Conservation (phyloP, 768 basidiomycete genomes). For the Terana coerulea region DNA sequence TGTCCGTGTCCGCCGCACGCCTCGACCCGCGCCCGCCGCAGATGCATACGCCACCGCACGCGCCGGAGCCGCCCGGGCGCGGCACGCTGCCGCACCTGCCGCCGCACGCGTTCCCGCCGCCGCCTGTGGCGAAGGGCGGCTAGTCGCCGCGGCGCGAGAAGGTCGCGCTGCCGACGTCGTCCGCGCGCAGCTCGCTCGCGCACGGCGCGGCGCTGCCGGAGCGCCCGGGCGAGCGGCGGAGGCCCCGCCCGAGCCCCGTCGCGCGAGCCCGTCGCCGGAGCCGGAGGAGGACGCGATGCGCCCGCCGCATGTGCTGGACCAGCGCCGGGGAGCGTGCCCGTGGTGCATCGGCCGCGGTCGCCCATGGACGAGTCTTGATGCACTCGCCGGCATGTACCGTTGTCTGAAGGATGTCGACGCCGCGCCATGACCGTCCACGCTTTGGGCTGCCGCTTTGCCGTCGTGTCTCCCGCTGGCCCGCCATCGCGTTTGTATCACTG, state of each 20-base stretch:
- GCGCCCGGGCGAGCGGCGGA: conserved; percentile 15
- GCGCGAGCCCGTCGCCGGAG: conserved; percentile 8
- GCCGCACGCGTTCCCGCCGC: conserved; percentile 4
- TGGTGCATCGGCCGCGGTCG: background rate
- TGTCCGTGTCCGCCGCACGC: conserved; percentile 47
- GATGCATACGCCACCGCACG: no score
- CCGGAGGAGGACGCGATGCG: conserved; percentile 9
- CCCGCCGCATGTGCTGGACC: background rate
- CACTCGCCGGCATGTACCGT: background rate
- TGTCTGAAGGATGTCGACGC: no score
- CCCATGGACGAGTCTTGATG: conserved; percentile 9
- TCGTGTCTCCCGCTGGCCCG: background rate
- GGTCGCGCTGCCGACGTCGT: conserved; percentile 10
- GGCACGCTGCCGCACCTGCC: conserved; percentile 3
- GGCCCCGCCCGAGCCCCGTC: conserved; percentile 8
- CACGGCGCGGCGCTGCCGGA: conserved; percentile 6
- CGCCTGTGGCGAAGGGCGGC: conserved; percentile 8
- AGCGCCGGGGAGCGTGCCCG: conserved; percentile 11
- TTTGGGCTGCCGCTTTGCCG: no score
- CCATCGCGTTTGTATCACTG: background rate
- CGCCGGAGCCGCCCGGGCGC: conserved; percentile 2
- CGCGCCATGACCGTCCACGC: no score
- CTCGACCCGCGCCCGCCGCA: conserved; percentile 38
- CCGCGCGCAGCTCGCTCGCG: conserved; percentile 10
- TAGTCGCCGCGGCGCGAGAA: conserved; percentile 12